Evolutionary conservation across 192 early-diverging fungal genomes (phyloP).

Genomic region (Coemansia sp.): DNA sequence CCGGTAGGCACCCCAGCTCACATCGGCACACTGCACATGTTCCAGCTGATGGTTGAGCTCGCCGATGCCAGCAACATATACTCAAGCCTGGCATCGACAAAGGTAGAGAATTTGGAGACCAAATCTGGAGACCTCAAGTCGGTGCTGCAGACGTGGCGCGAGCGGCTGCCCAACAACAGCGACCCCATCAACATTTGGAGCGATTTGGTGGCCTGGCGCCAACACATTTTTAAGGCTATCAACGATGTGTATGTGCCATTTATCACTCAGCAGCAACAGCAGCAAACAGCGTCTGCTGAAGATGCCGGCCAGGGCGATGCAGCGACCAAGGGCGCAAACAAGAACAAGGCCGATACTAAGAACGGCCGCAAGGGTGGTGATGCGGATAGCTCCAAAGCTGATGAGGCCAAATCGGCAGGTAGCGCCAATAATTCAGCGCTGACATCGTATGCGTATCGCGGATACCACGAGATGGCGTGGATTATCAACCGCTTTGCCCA

Average conservation of each 20-base stretch:
- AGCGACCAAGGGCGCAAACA: constrained; percentile 23
- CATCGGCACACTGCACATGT: constrained; percentile 81
- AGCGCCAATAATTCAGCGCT: constrained; percentile 30
- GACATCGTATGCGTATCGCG: constrained; percentile 90
- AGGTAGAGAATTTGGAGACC: constrained; percentile 77
- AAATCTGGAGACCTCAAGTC: constrained; percentile 88
- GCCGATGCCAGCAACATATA: constrained; percentile 90
- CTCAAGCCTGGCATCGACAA: constrained; percentile 74
- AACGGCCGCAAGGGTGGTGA: constrained; percentile 27
- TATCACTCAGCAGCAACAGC: constrained; percentile 51
- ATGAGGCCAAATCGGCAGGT: not conserved
- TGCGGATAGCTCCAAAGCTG: constrained; percentile 13
- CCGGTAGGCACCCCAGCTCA: constrained; percentile 82
- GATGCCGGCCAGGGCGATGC: constrained; percentile 6
- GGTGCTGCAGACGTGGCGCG: constrained; percentile 91
- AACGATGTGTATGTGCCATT: constrained; percentile 94
- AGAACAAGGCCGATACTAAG: constrained; percentile 55
- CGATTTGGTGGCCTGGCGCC: constrained; percentile 95
- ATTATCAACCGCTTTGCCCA: constrained; percentile 99
- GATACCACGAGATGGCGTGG: constrained; percentile 99
- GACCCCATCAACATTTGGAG: constrained; percentile 99
- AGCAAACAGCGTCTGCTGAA: constrained; percentile 9
- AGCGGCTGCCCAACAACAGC: constrained; percentile 93
- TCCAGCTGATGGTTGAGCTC: constrained; percentile 97
- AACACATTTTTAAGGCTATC: constrained; percentile 95